phyloP scores from a whole-genome alignment of 2,329 filamentous ascomycete species.

The Colletotrichum ledebouriae region DNA sequence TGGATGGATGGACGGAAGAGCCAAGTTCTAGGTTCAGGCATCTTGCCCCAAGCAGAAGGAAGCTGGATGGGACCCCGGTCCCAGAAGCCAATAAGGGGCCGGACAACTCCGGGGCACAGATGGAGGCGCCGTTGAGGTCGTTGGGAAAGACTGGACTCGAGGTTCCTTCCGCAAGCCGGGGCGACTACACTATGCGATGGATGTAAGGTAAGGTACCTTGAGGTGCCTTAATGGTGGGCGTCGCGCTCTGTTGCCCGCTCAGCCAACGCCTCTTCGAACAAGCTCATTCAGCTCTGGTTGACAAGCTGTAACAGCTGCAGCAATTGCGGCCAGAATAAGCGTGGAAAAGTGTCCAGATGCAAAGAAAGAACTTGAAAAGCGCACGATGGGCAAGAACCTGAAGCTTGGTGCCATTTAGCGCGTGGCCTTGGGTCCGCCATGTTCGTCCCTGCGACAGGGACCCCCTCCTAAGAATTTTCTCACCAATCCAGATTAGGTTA shows the following conservation, averaged over 20 bases:
- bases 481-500: constrained; percentile 15
- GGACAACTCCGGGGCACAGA: constrained; percentile 33
- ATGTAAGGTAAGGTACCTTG: too few relatives aligned
- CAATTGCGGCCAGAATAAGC: background rate
- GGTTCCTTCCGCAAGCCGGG: background rate
- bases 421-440: constrained; percentile 28
- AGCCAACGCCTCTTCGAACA: constrained; percentile 12
- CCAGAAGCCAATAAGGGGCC: constrained; percentile 17
- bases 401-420: constrained; percentile 38
- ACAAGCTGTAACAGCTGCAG: constrained; percentile 15
- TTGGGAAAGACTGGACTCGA: constrained; percentile 16
- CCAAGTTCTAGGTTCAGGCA: background rate
- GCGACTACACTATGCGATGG: too few relatives aligned
- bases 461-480: constrained; percentile 11
- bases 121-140: constrained; percentile 15
- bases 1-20: too few relatives aligned
- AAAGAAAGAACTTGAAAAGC: constrained; percentile 6
- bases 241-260: background rate
- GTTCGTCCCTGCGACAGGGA: constrained; percentile 38
- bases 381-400: constrained; percentile 20
- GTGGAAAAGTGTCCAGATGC: background rate
- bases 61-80: constrained; percentile 19
- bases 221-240: too few relatives aligned
- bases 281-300: background rate
- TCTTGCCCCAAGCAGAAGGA: constrained; percentile 11